Evolutionary conservation across 2,329 filamentous ascomycete genomes (phyloP), one percentile per base, ranked within the genome.

Genomic region (Lachnellula occidentalis): DNA sequence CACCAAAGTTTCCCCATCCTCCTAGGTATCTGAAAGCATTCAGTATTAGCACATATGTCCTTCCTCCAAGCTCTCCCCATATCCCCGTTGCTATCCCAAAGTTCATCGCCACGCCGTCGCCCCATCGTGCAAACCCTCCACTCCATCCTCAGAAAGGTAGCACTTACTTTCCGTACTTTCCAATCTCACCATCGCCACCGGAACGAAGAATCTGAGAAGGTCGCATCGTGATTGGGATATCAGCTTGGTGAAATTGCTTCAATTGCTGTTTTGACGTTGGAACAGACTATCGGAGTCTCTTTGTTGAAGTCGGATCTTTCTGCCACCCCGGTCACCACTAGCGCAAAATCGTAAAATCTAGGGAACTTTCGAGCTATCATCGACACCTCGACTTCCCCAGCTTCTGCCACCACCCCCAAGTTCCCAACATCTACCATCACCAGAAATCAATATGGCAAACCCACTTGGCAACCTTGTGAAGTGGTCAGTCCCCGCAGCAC

Each of bases 401-500:
- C 43, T 46, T 34, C 22, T 47, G 24, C 45, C 50, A 55, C 54
- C 56, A 42, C 34, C 36, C 24, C 48, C 50, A 53, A 41, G 42
- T 27, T 27, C 24, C 48, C 50, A 53, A 41, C 52, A 39, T 56
- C 41, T 37, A 47, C 47, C 47, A 48, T 27, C 51, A 47, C 36
- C 34, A 56, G 14, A 27, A 36, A 52, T 50, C 68, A 68, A 61
- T 17, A 75, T 75, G 73, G 72, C 72, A 61, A 78, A 80, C 68
- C 73, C 75, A 46, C 78, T 90, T 62, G 78, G 78, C 67, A 71
- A 76, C 61, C 71, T 87, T 68, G 89, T 86, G 75, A 79, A 79
- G 65, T 79, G 78, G 71, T 88, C 88, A 60, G 75, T 96, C 51
- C 92, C 92, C 46, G 79, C 82, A 54, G 83, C 88, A 57, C 72